A percentile compares a stretch with the other conserved stretches of the same genome.
Evolutionary conservation across 2,329 filamentous ascomycete genomes (phyloP).

Genomic region (Colletotrichum theobromicola): DNA sequence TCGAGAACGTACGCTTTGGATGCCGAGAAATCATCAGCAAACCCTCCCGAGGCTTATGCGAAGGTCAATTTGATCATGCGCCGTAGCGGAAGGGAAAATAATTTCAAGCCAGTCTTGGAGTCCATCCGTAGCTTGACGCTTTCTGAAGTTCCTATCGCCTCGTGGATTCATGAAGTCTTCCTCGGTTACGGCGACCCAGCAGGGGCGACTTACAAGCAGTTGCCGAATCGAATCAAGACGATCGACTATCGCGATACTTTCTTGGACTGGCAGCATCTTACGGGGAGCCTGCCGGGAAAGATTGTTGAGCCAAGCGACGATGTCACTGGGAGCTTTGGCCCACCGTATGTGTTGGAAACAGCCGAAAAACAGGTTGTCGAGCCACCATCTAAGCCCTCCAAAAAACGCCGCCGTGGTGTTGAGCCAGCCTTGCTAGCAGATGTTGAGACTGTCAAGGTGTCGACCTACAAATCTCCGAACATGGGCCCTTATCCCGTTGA

Average conservation of each 20-base stretch:
- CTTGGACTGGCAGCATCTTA: slow-evolving; percentile 91
- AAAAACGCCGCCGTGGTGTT: slow-evolving; percentile 84
- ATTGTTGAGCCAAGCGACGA: slow-evolving; percentile 80
- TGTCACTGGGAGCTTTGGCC: slow-evolving; percentile 75
- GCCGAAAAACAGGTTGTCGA: slow-evolving; percentile 58
- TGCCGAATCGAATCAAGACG: slow-evolving; percentile 77
- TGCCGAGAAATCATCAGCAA: slow-evolving; percentile 66
- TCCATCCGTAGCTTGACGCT: slow-evolving; percentile 87
- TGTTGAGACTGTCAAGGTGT: slow-evolving; percentile 77
- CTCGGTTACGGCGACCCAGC: slow-evolving; percentile 95
- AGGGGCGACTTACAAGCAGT: slow-evolving; percentile 82
- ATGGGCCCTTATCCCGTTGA: slow-evolving; percentile 90
- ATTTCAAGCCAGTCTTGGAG: slow-evolving; percentile 92
- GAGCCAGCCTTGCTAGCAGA: slow-evolving; percentile 69
- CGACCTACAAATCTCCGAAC: slow-evolving; percentile 88
- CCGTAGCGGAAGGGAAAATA: slow-evolving; percentile 88
- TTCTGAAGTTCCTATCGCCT: slow-evolving; percentile 83
- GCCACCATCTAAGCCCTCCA: slow-evolving; percentile 66
- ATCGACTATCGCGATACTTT: slow-evolving; percentile 96
- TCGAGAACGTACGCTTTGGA: slow-evolving; percentile 79
- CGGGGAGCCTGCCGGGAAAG: slow-evolving; percentile 88
- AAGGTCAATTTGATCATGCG: slow-evolving; percentile 86
- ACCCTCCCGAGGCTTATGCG: slow-evolving; percentile 82
- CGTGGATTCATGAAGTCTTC: slow-evolving; percentile 96
- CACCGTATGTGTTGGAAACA: slow-evolving; percentile 85